A percentile compares a stretch with the other conserved stretches of the same genome.
Conservation (phyloP, 257 asterid genomes). For the Solanum sejunctum region DNA sequence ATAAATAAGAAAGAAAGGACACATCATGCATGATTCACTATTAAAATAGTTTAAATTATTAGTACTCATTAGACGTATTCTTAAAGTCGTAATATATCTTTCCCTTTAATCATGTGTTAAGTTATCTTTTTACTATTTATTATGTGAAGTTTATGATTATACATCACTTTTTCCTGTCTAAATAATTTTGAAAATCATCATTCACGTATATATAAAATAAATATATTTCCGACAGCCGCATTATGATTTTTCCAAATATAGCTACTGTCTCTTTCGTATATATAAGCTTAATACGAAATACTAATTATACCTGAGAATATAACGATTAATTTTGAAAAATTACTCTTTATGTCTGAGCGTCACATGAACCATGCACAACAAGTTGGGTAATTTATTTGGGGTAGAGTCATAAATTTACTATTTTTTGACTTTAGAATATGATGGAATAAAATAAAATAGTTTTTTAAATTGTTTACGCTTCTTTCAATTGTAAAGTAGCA, state of each 20-base stretch:
- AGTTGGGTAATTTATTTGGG: background rate
- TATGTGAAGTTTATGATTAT: background rate
- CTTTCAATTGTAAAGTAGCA: no score
- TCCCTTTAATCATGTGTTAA: background rate
- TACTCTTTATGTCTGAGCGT: background rate
- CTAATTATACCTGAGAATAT: background rate
- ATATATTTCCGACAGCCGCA: background rate
- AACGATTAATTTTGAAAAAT: background rate
- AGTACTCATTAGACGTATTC: background rate
- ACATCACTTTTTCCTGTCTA: background rate
- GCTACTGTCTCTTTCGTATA: background rate
- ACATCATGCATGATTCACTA: background rate
- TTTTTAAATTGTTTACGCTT: no score
- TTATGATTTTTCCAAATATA: background rate
- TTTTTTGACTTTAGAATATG: no score
- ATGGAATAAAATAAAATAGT: no score
- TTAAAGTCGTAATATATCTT: background rate
- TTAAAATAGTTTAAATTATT: background rate
- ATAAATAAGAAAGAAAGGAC: background rate
- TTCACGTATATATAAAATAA: background rate
- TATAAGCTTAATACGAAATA: background rate
- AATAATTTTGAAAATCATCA: background rate
- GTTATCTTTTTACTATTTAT: background rate
- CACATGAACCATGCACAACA: background rate
- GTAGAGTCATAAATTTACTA: no score